phyloP scores from a whole-genome alignment of 169 alveolate genomes.

The Eimeria necatrix region DNA sequence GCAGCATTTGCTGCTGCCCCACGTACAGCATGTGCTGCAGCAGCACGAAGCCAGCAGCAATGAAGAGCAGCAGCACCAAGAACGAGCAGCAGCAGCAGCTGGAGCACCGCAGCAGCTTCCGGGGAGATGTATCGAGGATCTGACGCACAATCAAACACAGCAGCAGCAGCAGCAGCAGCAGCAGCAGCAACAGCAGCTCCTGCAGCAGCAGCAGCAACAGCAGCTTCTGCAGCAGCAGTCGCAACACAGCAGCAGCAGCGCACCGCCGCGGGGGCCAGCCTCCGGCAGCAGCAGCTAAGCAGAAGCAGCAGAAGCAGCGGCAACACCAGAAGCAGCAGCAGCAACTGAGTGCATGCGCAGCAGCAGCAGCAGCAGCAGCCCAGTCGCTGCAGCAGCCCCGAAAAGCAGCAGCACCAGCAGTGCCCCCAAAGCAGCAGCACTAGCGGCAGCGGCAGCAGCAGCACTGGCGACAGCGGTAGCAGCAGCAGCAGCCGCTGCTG shows the following conservation, averaged over 20 bases:
- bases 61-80: background rate
- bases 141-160: background rate
- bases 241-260: background rate
- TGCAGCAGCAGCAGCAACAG: no score
- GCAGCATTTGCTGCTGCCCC: constrained; percentile 49
- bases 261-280: no score
- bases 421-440: background rate
- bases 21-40: constrained; percentile 34
- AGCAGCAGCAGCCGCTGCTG: constrained; percentile 12
- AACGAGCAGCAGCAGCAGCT: constrained; percentile 60
- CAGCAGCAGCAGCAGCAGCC: no score
- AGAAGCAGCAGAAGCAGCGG: no score
- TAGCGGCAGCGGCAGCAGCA: constrained; percentile 21
- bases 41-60: background rate
- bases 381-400: no score
- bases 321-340: no score
- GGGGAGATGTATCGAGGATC: constrained; percentile 6
- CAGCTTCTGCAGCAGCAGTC: background rate
- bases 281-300: no score
- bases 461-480: background rate
- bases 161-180: background rate
- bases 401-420: constrained; percentile 9
- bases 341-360: no score
- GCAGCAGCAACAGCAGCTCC: no score
- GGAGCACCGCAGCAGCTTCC: background rate